phyloP scores from a whole-genome alignment of 2,329 filamentous ascomycete genomes.

The Cytospora chrysosperma region DNA sequence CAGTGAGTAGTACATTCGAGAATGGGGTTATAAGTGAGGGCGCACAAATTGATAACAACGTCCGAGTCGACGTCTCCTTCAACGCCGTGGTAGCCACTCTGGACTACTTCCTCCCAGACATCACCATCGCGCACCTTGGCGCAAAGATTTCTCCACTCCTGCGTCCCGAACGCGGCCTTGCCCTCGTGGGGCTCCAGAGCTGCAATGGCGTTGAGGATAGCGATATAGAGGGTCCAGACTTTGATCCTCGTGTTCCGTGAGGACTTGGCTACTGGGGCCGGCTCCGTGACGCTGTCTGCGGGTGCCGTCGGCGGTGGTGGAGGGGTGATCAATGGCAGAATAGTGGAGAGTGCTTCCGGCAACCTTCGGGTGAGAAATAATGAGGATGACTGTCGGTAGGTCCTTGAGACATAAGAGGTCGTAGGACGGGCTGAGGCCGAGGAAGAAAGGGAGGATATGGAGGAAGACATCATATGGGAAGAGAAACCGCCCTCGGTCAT shows the following conservation, averaged over 20 bases:
- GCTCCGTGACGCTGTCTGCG: slow-evolving; percentile 46
- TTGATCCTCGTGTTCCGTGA: slow-evolving; percentile 85
- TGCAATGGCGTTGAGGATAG: slow-evolving; percentile 84
- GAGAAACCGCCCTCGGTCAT: slow-evolving; percentile 44
- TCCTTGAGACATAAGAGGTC: slow-evolving; percentile 78
- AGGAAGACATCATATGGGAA: slow-evolving; percentile 56
- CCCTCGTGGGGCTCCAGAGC: slow-evolving; percentile 89
- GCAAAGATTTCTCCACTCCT: slow-evolving; percentile 80
- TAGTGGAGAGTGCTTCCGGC: slow-evolving; percentile 81
- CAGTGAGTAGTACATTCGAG: slow-evolving; percentile 25
- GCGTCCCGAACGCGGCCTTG: slow-evolving; percentile 80
- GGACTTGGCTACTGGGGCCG: slow-evolving; percentile 75
- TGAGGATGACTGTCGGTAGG: slow-evolving; percentile 90
- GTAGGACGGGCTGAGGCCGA: slow-evolving; percentile 60
- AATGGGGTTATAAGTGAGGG: slow-evolving; percentile 21
- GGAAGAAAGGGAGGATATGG: slow-evolving; percentile 67
- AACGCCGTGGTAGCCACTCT: slow-evolving; percentile 80
- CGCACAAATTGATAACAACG: slow-evolving; percentile 84
- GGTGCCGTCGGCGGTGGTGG: slow-evolving; percentile 46
- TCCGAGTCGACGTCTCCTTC: slow-evolving; percentile 93
- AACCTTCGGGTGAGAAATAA: slow-evolving; percentile 92
- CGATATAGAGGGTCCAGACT: slow-evolving; percentile 96
- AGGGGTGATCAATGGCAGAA: slow-evolving; percentile 77
- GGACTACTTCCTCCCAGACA: slow-evolving; percentile 92
- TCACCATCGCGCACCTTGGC: slow-evolving; percentile 82